Conservation (phyloP, 2,329 filamentous ascomycete species). For the Cryphonectria parasitica region DNA sequence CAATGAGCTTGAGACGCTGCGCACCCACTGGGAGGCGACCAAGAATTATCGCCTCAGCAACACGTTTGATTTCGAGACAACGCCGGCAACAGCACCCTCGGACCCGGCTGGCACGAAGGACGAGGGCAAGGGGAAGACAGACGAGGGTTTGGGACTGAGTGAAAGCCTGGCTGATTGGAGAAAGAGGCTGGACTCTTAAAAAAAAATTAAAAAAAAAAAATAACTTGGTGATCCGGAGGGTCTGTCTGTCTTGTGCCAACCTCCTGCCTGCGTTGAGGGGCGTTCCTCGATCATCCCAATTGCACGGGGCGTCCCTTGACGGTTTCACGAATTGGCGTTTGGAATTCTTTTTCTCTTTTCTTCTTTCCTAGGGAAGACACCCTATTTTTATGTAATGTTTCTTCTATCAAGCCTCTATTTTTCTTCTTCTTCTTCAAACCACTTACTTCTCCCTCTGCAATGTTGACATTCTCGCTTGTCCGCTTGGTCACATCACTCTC, state of each 20-base stretch:
- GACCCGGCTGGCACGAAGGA: constrained; percentile 45
- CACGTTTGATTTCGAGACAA: constrained; percentile 79
- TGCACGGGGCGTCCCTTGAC: constrained; percentile 10
- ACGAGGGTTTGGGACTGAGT: constrained; percentile 57
- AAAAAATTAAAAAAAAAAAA: not conserved
- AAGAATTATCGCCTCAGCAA: constrained; percentile 92
- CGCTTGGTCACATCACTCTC: not conserved
- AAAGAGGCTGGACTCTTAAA: constrained; percentile 65
- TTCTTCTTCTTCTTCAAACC: not conserved
- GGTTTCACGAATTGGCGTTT: constrained; percentile 27
- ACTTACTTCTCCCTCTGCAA: not conserved
- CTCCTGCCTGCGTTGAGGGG: not conserved
- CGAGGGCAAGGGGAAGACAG: constrained; percentile 31
- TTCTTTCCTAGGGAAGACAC: constrained; percentile 17
- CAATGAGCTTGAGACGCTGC: constrained; percentile 86
- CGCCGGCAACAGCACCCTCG: constrained; percentile 22
- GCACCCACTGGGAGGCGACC: constrained; percentile 93
- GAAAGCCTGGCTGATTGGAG: constrained; percentile 81
- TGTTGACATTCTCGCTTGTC: not conserved
- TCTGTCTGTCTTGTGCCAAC: not conserved
- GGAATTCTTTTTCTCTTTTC: constrained; percentile 8
- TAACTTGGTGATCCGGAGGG: constrained; percentile 44
- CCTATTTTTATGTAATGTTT: constrained; percentile 26
- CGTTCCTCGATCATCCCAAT: not conserved
- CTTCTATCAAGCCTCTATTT: not conserved